These are phyloP conservation scores for Fusarium sp. DNA, from an alignment of 2,329 filamentous ascomycete species.

Conservation along the genomic window DNA sequence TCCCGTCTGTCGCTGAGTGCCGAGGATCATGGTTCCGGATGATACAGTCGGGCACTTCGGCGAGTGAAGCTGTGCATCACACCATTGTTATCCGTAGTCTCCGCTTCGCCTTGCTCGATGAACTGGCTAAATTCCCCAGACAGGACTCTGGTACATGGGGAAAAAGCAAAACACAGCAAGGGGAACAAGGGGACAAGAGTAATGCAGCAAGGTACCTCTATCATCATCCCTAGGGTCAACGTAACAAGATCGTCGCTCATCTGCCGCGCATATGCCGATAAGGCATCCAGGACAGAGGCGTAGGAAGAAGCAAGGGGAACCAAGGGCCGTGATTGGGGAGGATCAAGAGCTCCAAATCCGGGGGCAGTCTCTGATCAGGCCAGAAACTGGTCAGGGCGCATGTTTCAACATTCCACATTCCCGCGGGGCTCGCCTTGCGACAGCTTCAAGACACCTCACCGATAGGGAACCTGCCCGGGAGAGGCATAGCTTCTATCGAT, in stretches of 20 bases:
- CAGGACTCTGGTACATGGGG: conserved; percentile 4
- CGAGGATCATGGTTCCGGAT: conserved; percentile 27
- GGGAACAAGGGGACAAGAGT: conserved; percentile 12
- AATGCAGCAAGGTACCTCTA: neutral
- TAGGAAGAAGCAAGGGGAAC: conserved; percentile 18
- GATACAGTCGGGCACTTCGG: conserved; percentile 32
- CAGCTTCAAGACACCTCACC: conserved; percentile 20
- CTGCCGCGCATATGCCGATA: conserved; percentile 45
- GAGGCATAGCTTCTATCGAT: neutral
- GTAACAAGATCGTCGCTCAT: conserved; percentile 43
- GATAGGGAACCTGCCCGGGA: conserved; percentile 1
- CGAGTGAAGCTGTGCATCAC: conserved; percentile 31
- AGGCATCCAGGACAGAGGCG: conserved; percentile 34
- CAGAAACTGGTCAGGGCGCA: conserved; percentile 41
- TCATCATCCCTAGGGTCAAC: conserved; percentile 28
- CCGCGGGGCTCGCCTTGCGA: conserved; percentile 20
- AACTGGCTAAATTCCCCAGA: conserved; percentile 24
- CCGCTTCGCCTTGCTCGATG: conserved; percentile 1
- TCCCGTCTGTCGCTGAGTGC: conserved; percentile 31
- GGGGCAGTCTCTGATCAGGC: conserved; percentile 40
- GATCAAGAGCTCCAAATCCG: conserved; percentile 14
- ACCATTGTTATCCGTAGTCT: conserved; percentile 25
- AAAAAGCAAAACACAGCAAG: conserved; percentile 13
- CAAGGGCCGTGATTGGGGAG: conserved; percentile 37
- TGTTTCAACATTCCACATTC: conserved; percentile 32